phyloP scores from a whole-genome alignment of 345 rosid genomes.

The thale cress (Arabidopsis thaliana) region DNA sequence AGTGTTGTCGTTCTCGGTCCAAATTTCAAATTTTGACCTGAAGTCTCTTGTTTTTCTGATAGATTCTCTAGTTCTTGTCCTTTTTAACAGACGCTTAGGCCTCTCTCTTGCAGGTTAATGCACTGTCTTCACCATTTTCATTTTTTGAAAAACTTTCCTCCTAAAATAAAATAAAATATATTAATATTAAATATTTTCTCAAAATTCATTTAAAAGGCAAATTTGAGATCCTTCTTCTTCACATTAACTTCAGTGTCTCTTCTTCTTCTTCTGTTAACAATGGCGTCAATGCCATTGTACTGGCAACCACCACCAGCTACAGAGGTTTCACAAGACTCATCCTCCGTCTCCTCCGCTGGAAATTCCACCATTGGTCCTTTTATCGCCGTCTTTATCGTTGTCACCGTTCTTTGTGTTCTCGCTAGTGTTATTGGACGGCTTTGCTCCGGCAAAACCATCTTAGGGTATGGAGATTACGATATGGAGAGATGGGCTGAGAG shows the following conservation, averaged over 20 bases:
- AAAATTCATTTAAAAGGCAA: slow-evolving; percentile 9
- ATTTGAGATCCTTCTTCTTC: background rate
- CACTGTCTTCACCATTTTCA: slow-evolving; percentile 13
- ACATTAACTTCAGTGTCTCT: background rate
- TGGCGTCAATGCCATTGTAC: slow-evolving; percentile 50
- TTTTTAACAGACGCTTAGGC: slow-evolving; percentile 20
- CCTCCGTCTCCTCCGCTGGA: slow-evolving; percentile 28
- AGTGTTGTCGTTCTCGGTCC: slow-evolving; percentile 14
- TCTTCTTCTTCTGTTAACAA: slow-evolving; percentile 3
- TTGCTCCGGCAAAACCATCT: slow-evolving; percentile 68
- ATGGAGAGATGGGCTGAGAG: slow-evolving; percentile 77
- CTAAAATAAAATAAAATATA: background rate
- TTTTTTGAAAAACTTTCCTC: background rate
- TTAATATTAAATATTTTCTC: background rate
- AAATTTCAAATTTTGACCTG: slow-evolving; percentile 11
- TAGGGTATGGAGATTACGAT: slow-evolving; percentile 67
- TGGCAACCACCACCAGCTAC: slow-evolving; percentile 53
- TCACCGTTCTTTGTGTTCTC: slow-evolving; percentile 50
- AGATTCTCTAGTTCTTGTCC: slow-evolving; percentile 30
- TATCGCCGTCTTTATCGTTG: slow-evolving; percentile 59
- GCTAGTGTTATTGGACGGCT: slow-evolving; percentile 71
- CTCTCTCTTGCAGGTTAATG: slow-evolving; percentile 29
- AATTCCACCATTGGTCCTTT: slow-evolving; percentile 60
- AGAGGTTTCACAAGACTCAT: slow-evolving; percentile 40
- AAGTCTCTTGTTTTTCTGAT: slow-evolving; percentile 30